These are phyloP conservation scores for Elsinoe perseae DNA, from an alignment of 2,329 filamentous ascomycete species.

Conservation along the genomic window DNA sequence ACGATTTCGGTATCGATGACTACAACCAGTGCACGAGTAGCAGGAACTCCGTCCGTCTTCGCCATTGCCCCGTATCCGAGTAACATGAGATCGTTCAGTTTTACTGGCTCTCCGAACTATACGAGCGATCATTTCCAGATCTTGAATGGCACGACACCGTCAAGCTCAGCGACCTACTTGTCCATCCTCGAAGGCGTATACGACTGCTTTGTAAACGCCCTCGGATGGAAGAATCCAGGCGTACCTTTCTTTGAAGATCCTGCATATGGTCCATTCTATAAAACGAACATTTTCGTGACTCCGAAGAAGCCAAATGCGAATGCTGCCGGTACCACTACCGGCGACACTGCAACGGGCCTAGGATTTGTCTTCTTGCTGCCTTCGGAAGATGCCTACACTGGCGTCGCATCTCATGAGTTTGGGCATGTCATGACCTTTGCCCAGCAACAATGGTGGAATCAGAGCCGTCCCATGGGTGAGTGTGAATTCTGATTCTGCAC, in stretches of 20 bases:
- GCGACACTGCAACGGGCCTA: slow-evolving; percentile 35
- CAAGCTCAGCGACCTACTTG: slow-evolving; percentile 29
- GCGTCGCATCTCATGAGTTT: slow-evolving; percentile 43
- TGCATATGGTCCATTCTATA: slow-evolving; percentile 37
- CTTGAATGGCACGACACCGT: slow-evolving; percentile 28
- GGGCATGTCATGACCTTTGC: slow-evolving; percentile 45
- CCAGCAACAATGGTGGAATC: slow-evolving; percentile 33
- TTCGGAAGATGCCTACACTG: slow-evolving; percentile 34
- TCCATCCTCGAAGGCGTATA: slow-evolving; percentile 42
- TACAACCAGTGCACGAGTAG: neutral
- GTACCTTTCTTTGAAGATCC: slow-evolving; percentile 23
- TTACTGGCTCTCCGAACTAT: neutral
- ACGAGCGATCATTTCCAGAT: slow-evolving; percentile 34
- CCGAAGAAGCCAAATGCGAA: slow-evolving; percentile 25
- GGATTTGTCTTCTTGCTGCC: slow-evolving; percentile 40
- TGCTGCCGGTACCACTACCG: slow-evolving; percentile 40
- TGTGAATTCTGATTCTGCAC: neutral
- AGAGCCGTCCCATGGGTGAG: slow-evolving; percentile 23
- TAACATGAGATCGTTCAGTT: neutral
- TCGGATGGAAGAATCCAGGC: slow-evolving; percentile 24
- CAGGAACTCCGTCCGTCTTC: neutral
- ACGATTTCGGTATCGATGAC: neutral
- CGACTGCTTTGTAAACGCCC: slow-evolving; percentile 21
- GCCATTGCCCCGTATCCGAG: neutral
- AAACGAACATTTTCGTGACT: slow-evolving; percentile 43